phyloP scores from a whole-genome alignment of 139 green algal genomes.

The Chlamydomonas eustigma region DNA sequence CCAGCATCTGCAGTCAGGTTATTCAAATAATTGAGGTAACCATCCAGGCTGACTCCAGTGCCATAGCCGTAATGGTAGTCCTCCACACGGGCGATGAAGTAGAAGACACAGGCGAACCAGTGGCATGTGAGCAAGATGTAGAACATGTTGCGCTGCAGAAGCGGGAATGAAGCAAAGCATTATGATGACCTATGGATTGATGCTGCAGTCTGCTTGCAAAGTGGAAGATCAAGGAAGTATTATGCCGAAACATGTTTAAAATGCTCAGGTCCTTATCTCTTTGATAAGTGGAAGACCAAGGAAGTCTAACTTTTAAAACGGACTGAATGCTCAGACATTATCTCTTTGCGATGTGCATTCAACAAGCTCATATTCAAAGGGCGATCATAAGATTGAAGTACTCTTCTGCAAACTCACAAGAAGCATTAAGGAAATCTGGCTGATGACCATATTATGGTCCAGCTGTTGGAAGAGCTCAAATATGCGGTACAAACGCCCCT shows the following conservation, averaged over 20 bases:
- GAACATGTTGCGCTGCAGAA: background rate
- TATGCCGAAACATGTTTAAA: no score
- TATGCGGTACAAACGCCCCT: constrained; percentile 18
- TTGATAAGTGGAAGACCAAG: no score
- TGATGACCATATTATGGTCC: constrained; percentile 19
- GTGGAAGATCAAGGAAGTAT: no score
- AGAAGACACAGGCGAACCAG: constrained; percentile 15
- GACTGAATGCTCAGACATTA: no score
- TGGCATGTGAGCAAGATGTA: constrained; percentile 19
- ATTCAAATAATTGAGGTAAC: background rate
- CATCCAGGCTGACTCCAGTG: background rate
- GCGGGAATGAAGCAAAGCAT: background rate
- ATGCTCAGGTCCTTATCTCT: no score
- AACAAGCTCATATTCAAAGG: no score
- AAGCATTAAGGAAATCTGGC: constrained; percentile 17
- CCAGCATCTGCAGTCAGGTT: background rate
- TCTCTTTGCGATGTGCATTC: no score
- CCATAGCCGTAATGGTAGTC: background rate
- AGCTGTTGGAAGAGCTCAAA: constrained; percentile 10
- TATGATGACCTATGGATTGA: background rate
- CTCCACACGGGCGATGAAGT: constrained; percentile 15
- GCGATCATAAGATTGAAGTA: no score
- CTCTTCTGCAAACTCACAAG: background rate
- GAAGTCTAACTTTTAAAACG: no score
- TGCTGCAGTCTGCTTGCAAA: background rate